These are phyloP conservation scores for Thielaviopsis ethacetica DNA, from an alignment of 2,329 filamentous ascomycete genomes.

Conservation along the genomic window DNA sequence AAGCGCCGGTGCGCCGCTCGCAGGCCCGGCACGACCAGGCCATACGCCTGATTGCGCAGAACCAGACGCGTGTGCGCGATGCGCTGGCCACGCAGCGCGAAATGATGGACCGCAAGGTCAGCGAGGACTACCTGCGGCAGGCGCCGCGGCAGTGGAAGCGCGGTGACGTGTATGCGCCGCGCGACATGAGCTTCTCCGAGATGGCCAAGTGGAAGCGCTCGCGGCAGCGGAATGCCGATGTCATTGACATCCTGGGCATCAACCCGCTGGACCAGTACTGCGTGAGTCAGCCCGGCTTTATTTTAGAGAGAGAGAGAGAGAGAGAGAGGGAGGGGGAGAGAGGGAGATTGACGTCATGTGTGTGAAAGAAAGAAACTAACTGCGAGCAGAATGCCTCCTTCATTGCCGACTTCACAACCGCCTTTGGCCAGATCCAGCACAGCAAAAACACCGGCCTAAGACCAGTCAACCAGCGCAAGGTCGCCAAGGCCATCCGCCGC, in stretches of 20 bases:
- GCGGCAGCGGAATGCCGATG: constrained; percentile 45
- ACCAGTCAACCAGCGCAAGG: constrained; percentile 78
- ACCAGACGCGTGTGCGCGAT: constrained; percentile 13
- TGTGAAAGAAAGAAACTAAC: not conserved
- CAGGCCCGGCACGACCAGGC: constrained; percentile 11
- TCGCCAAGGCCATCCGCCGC: constrained; percentile 82
- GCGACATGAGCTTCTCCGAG: constrained; percentile 66
- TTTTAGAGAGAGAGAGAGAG: not conserved
- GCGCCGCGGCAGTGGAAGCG: constrained; percentile 53
- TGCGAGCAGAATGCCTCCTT: constrained; percentile 71
- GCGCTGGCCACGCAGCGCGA: constrained; percentile 14
- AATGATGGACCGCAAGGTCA: constrained; percentile 20
- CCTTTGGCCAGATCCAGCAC: constrained; percentile 72
- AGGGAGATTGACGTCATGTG: not conserved
- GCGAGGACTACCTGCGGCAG: constrained; percentile 42
- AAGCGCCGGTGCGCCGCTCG: constrained; percentile 14
- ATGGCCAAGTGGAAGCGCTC: constrained; percentile 62
- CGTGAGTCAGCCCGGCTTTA: constrained; percentile 32
- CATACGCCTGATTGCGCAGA: constrained; percentile 12
- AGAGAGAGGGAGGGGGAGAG: not conserved
- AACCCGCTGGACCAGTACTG: constrained; percentile 77
- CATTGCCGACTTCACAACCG: constrained; percentile 74
- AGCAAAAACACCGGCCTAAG: constrained; percentile 61
- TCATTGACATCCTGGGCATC: constrained; percentile 63
- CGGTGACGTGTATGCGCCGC: constrained; percentile 82